Conservation (phyloP, 345 rosid genomes). For the Rhodamnia argentea region DNA sequence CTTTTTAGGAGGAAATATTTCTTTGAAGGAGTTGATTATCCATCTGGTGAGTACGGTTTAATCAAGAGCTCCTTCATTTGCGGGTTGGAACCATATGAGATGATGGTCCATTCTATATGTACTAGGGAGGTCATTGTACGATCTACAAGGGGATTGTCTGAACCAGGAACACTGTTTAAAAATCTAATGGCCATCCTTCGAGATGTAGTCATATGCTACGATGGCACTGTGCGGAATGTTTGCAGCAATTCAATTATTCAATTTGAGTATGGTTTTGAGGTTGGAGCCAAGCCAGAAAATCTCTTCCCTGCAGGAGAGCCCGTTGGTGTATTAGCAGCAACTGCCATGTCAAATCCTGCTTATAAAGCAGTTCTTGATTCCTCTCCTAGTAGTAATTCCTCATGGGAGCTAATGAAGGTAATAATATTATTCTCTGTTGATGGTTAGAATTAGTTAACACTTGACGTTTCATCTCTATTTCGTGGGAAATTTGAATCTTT, state of each 20-base stretch:
- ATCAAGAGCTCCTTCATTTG: constrained; percentile 63
- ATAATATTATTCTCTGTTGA: not conserved
- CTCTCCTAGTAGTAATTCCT: constrained; percentile 71
- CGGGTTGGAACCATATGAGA: constrained; percentile 92
- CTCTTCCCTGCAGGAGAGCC: constrained; percentile 89
- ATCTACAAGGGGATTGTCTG: constrained; percentile 83
- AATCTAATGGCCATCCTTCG: constrained; percentile 95
- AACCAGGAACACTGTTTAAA: constrained; percentile 93
- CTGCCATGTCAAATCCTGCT: constrained; percentile 97
- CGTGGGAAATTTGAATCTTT: not conserved
- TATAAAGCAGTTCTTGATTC: constrained; percentile 99
- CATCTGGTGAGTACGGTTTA: constrained; percentile 68
- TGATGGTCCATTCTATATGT: constrained; percentile 75
- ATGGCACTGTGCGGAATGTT: constrained; percentile 84
- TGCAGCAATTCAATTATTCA: constrained; percentile 81
- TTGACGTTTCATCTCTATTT: not conserved
- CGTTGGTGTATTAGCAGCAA: constrained; percentile 94
- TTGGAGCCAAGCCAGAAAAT: constrained; percentile 33
- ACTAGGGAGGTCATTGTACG: constrained; percentile 85
- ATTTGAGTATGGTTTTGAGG: constrained; percentile 55
- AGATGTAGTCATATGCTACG: constrained; percentile 77
- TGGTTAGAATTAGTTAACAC: not conserved
- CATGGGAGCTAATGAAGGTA: constrained; percentile 99
- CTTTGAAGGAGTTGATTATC: constrained; percentile 25
- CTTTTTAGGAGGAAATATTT: constrained; percentile 55